Conservation (phyloP, 257 asterid genomes). For the Solanum rostratum region DNA sequence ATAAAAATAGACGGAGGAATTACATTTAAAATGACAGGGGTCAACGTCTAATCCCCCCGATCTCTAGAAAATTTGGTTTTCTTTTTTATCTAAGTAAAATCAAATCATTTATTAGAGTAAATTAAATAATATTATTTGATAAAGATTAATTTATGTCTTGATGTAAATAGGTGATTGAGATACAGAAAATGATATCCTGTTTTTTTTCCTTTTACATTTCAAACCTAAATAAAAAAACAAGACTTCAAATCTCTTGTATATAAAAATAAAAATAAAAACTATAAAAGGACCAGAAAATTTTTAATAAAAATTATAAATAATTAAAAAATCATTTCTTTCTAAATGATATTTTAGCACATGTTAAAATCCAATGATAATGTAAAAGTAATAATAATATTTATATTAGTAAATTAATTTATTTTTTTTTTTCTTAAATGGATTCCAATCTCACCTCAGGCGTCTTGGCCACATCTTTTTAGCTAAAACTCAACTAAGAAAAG, state of each 20-base stretch:
- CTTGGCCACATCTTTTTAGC: no score
- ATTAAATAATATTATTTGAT: neutral
- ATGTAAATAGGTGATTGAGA: neutral
- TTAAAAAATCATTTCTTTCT: no score
- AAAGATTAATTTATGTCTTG: neutral
- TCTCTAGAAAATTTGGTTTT: neutral
- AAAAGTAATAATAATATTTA: neutral
- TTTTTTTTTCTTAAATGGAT: no score
- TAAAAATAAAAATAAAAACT: no score
- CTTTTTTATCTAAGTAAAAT: neutral
- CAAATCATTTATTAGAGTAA: neutral
- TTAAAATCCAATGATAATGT: neutral
- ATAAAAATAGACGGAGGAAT: no score
- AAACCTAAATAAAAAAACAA: neutral
- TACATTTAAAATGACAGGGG: no score
- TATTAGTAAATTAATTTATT: neutral
- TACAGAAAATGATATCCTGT: neutral
- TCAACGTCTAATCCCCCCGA: neutral
- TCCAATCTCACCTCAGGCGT: neutral
- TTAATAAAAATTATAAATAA: no score
- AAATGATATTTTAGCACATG: neutral
- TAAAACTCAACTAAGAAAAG: neutral
- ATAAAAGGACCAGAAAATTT: no score
- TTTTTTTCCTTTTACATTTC: neutral
- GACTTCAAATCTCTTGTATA: no score